Base-by-base conservation (phyloP, 2,329 filamentous ascomycete species). In the Colletotrichum eremochloae region DNA sequence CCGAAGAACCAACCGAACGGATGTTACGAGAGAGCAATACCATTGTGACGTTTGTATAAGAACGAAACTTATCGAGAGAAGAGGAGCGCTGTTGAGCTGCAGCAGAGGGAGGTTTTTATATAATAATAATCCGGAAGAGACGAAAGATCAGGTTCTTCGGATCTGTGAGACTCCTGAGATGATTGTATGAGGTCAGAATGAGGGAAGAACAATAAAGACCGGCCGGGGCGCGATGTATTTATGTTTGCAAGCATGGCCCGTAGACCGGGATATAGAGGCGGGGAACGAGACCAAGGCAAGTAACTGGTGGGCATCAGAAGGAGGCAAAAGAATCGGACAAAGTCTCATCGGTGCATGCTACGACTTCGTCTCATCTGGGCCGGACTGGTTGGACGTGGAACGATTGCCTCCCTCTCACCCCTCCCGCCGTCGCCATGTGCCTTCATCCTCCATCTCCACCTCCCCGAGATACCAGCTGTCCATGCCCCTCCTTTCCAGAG, bases 21-120 rank as follows among this genome's bases (percentile, higher is more conserved):
- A 78, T 76, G 48, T 78, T 65, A 66, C 77, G 78, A 74, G 76
- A 77, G 58, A 78, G 76, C 77, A 75, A 76, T 80, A 81, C 79
- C 79, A 81, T 80, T 75, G 65, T 77, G 74, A 73, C 55, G 52
- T 56, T 63, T 71, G 8, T 57, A 38, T n/a, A 38, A 24, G 50
- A 58, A 58, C 40, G 18, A 36, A 57, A 29, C 18, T 55, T 65
- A 53, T 65, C 44, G 64, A 69, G 60, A 58, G 18, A 53, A 38
- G 33, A 56, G 1, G 20, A 8, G 4, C 5, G 46, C n/a, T 42
- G 31, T 55, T 40, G n/a, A 73, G 44, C 44, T 40, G 38, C 33
- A 44, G 42, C 20, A 44, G 48, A 42, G 66, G 69, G 46, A 72
- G 69, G 55, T 56, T 24, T 55, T 69, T 72, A 65, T 65, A 70